Evolutionary conservation across 1,284 basidiomycete species (phyloP).

Genomic region (Mycosarcoma mackinlayi): DNA sequence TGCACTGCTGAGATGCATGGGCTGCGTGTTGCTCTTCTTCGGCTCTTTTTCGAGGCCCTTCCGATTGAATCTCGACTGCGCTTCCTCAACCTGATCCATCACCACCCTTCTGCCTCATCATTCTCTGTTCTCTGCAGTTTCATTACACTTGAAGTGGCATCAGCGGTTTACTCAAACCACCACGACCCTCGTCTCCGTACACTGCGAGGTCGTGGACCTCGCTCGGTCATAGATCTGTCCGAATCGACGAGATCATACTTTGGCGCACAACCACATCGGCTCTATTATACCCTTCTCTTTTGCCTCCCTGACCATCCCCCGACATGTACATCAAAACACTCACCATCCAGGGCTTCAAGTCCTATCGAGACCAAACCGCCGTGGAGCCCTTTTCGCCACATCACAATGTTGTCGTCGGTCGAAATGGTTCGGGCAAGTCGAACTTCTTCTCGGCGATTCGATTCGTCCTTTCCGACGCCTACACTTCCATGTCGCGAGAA

Average conservation of each 20-base stretch:
- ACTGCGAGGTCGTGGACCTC: conserved; percentile 9
- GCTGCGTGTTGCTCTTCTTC: conserved; percentile 17
- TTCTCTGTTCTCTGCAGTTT: background rate
- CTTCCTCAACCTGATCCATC: conserved; percentile 6
- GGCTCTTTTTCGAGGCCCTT: background rate
- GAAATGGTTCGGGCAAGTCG: conserved; percentile 69
- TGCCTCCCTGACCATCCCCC: background rate
- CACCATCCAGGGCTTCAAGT: conserved; percentile 83
- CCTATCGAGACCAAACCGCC: conserved; percentile 77
- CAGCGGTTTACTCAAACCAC: too few species aligned
- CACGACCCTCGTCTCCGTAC: too few species aligned
- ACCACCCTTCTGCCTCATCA: conserved; percentile 5
- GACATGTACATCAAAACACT: conserved; percentile 59
- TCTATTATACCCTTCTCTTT: background rate
- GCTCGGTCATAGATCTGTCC: conserved; percentile 7
- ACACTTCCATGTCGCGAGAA: conserved; percentile 92
- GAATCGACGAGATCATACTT: background rate
- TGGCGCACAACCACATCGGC: background rate
- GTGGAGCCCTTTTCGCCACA: conserved; percentile 72
- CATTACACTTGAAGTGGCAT: background rate
- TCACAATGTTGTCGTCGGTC: conserved; percentile 68
- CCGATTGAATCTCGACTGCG: conserved; percentile 11
- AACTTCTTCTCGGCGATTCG: conserved; percentile 77
- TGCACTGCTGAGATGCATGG: background rate
- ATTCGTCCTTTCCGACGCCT: conserved; percentile 96